Evolutionary conservation across 2,329 filamentous ascomycete species (phyloP).

Genomic region (Xylariaceae sp.): DNA sequence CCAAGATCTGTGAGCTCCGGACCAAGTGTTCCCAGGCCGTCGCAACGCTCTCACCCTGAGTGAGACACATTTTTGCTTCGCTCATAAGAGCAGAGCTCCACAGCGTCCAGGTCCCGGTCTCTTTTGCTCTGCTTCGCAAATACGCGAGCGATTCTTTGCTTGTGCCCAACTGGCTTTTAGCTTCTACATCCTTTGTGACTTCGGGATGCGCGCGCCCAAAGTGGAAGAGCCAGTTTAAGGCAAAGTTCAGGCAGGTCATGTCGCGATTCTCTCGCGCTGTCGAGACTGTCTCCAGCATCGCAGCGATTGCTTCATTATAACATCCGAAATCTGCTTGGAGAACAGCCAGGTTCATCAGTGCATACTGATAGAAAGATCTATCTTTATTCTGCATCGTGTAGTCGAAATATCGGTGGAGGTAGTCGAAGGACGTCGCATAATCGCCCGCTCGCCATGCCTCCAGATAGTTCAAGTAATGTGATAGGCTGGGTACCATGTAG

Average conservation of each 20-base stretch:
- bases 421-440: slow-evolving; percentile 83
- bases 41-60: slow-evolving; percentile 60
- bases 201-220: slow-evolving; percentile 81
- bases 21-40: slow-evolving; percentile 69
- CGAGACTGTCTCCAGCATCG: slow-evolving; percentile 91
- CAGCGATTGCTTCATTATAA: slow-evolving; percentile 80
- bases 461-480: slow-evolving; percentile 78
- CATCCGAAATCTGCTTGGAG: slow-evolving; percentile 94
- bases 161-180: slow-evolving; percentile 67
- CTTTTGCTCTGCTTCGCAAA: slow-evolving; percentile 78
- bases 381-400: slow-evolving; percentile 86
- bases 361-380: slow-evolving; percentile 87
- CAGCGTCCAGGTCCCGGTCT: slow-evolving; percentile 78
- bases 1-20: slow-evolving; percentile 75
- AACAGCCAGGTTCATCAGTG: slow-evolving; percentile 85
- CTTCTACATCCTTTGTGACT: slow-evolving; percentile 64
- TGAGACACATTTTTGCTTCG: slow-evolving; percentile 75
- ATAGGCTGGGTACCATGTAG: slow-evolving; percentile 63
- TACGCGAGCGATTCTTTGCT: slow-evolving; percentile 79
- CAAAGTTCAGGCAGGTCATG: slow-evolving; percentile 87
- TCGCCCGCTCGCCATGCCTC: slow-evolving; percentile 91
- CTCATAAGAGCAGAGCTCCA: slow-evolving; percentile 78
- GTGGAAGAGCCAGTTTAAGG: slow-evolving; percentile 92
- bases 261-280: slow-evolving; percentile 94
- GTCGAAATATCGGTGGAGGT: slow-evolving; percentile 91